Conservation (phyloP, 192 early-diverging fungal genomes). For the Haplosporangium gracile region DNA sequence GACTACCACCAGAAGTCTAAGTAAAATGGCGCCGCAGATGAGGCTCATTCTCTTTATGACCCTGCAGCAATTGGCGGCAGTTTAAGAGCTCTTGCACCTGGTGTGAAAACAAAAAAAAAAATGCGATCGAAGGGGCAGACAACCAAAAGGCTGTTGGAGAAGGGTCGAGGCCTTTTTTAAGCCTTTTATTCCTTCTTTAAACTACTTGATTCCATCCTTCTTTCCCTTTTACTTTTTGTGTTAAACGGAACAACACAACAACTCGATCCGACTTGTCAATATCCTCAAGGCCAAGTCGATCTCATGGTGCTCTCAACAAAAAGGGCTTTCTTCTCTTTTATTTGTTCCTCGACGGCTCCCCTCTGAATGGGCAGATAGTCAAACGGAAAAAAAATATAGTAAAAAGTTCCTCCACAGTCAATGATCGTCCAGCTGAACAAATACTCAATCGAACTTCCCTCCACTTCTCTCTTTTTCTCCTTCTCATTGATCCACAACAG, state of each 20-base stretch:
- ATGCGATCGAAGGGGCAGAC: not conserved
- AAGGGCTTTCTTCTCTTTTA: not conserved
- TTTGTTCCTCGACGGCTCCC: not conserved
- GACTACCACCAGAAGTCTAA: not conserved
- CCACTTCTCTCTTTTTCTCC: not conserved
- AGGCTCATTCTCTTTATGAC: not conserved
- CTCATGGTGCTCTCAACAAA: not conserved
- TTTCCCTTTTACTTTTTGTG: not conserved
- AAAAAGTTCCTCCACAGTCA: not conserved
- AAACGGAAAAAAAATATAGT: not conserved
- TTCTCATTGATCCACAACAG: not conserved
- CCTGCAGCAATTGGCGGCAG: slow-evolving; percentile 3
- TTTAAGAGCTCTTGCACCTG: not conserved
- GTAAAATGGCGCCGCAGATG: not conserved
- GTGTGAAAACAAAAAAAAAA: not conserved
- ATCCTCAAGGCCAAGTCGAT: not conserved
- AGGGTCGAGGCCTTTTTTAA: not conserved
- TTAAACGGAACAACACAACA: not conserved
- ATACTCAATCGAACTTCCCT: not conserved
- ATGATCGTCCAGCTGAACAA: not conserved
- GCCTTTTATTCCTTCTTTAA: not conserved
- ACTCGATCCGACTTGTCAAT: not conserved
- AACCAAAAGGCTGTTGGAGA: not conserved
- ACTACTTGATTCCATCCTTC: not conserved
- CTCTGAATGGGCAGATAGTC: not conserved